Evolutionary conservation across 2,329 filamentous ascomycete species (phyloP), one percentile per base, ranked within the genome.

Genomic region (Sclerotinia nivalis): DNA sequence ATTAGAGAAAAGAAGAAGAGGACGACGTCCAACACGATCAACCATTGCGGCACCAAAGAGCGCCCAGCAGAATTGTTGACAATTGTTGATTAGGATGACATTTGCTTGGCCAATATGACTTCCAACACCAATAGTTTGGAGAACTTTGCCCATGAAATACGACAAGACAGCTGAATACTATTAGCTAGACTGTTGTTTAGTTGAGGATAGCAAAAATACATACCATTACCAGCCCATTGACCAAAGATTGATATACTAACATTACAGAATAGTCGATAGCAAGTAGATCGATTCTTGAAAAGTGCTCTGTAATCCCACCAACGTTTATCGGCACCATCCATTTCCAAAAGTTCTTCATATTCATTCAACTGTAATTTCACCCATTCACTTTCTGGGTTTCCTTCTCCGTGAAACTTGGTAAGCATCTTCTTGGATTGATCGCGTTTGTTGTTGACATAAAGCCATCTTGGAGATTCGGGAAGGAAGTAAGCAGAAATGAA

Each of bases 381-480:
- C 72, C 85, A 83, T 2, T 84, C 81, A 70, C 84, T 83, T 9
- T 85, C 80, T 20, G 78, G 76, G 28, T 83, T 80, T 37, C 84
- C 85, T 56, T 87, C 83, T 68, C 85, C 85, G 72, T 87, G 85
- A 69, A 84, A 89, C 69, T 82, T 85, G 10, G 82, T 83, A 56
- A 90, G 81, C 20, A 85, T 84, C 2, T 81, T 80, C 22, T 84
- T 80, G 0, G 87, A 85, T 67, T 87, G 80, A 8, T 87, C 84
- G 18, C 82, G 79, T 54, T 84, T 83, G 72, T 84, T 82, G 69
- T 87, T 84, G 69, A 84, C 83, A 69, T 88, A 86, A 31, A 89
- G 80, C 87, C 87, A 90, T 69, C 88, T 80, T 2, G 88, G 88
- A 3, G 85, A 88, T 74, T 90, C 88, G 0, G 88, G 88, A 0